A percentile compares a stretch with the other conserved stretches of the same genome.
phyloP scores from a whole-genome alignment of 169 alveolate genomes.

The Plasmodium knowlesi region DNA sequence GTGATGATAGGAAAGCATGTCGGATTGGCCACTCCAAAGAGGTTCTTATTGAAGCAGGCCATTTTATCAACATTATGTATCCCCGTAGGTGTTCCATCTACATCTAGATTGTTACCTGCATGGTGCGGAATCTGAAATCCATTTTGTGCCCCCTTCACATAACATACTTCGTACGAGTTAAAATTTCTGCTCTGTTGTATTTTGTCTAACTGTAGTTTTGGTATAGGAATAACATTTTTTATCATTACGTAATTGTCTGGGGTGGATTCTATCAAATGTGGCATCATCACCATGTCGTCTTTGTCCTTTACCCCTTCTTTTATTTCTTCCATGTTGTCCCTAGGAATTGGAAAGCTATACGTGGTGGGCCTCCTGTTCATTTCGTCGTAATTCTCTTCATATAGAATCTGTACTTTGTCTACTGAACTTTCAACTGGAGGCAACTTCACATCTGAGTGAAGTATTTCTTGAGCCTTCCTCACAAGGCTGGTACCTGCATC shows the following conservation, averaged over 20 bases:
- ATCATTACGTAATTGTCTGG: neutral
- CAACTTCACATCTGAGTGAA: neutral
- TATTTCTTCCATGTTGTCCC: neutral
- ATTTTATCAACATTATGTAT: neutral
- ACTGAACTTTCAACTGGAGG: neutral
- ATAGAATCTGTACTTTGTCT: neutral
- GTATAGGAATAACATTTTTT: neutral
- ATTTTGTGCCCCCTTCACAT: neutral
- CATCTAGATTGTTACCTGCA: neutral
- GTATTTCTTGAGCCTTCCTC: neutral
- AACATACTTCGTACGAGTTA: neutral
- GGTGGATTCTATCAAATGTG: neutral
- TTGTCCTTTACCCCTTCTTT: neutral
- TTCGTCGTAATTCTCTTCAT: neutral
- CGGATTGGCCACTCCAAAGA: neutral
- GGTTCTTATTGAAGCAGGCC: neutral
- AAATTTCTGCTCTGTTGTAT: neutral
- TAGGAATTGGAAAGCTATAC: neutral
- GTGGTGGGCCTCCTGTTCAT: slow-evolving; percentile 11
- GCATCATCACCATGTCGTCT: neutral
- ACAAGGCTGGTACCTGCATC: neutral
- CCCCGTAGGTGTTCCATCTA: neutral
- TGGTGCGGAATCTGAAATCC: neutral
- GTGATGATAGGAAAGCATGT: neutral
- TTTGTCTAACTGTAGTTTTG: neutral